Percentiles rank a stretch among this genome's conserved stretches.
These are phyloP conservation scores for Rubus idaeus DNA, from an alignment of 306 rosid species.

Conservation along the genomic window DNA sequence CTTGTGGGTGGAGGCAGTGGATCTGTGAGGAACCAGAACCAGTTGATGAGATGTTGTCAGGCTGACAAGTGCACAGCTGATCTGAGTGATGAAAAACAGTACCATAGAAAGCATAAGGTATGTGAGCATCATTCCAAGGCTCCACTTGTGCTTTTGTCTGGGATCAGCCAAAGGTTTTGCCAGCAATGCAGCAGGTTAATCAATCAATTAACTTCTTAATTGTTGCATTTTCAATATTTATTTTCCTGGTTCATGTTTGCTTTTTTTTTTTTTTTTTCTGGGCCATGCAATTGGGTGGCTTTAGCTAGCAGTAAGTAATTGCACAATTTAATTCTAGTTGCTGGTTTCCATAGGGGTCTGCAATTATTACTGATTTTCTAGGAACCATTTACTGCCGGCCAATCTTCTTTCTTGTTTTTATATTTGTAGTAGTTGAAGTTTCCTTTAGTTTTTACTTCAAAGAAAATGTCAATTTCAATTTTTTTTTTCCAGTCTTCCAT, in stretches of 20 bases:
- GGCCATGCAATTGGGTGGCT: background rate
- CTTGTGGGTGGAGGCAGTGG: slow-evolving; percentile 21
- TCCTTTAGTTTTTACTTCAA: background rate
- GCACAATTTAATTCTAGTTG: too few relatives aligned
- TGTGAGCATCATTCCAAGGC: slow-evolving; percentile 71
- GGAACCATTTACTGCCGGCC: background rate
- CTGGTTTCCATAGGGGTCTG: too few relatives aligned
- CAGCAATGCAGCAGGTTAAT: slow-evolving; percentile 85
- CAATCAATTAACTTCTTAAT: background rate
- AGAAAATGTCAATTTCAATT: background rate
- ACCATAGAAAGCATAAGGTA: slow-evolving; percentile 64
- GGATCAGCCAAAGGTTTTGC: slow-evolving; percentile 61
- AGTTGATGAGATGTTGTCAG: slow-evolving; percentile 49
- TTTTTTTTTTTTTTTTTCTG: background rate
- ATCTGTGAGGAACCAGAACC: slow-evolving; percentile 25
- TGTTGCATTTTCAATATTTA: background rate
- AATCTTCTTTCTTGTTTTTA: background rate
- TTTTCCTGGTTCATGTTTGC: background rate
- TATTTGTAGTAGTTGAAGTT: background rate
- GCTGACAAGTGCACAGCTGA: slow-evolving; percentile 65
- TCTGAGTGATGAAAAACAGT: slow-evolving; percentile 59
- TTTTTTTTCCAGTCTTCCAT: background rate
- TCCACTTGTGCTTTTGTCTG: slow-evolving; percentile 57
- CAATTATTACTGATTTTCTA: background rate
- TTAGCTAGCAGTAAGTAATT: too few relatives aligned